Base-by-base conservation (phyloP, 495 filamentous ascomycete genomes). In the Lophiotrema nucula region DNA sequence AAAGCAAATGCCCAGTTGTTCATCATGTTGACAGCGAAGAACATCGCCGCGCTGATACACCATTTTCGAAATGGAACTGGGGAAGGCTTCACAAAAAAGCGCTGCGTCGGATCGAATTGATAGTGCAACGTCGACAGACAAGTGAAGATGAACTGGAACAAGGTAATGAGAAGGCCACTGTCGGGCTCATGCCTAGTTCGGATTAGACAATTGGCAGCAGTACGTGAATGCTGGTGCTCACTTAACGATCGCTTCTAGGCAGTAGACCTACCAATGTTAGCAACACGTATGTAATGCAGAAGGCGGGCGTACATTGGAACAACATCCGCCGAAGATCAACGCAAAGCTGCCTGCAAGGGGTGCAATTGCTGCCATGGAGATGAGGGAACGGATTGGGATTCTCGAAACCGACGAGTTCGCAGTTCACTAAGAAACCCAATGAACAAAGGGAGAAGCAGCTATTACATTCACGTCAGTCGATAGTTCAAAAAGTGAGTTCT, bases 1-100 rank as follows among this genome's bases (percentile, higher is more conserved):
- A 96, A 97, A 55, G 89, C 91, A 69, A 99, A 97, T 4, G 93
- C 93, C 77, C 91, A 92, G 66, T 99, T 99, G 74, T 99, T 99
- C 54, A 97, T 75, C 42, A 97, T 79, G 63, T 96, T 97, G 67
- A 97, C 91, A 50, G 80, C 79, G 65, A 95, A 90, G 74, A 97
- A 97, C 52, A 96, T 82, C 2, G 84, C 72, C n/a, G 96, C 96
- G 64, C 95, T 93, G 53, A 90, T 74, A 44, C 89, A 64, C 92
- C 92, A 97, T 62, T 88, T 87, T 46, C 79, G 77, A 37, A 97
- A 76, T 0, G 93, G 95, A 21, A 97, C 88, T n/a, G 78, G 80
- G 57, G 89, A 90, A 16, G 79, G 80, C 62, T 81, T 86, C 35
- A 96, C 74, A 67, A 88, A 89, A 51, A 86, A 81, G 22, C 76